Evolutionary conservation across 2,329 filamentous ascomycete species (phyloP).

Genomic region (Rutstroemia sp.): DNA sequence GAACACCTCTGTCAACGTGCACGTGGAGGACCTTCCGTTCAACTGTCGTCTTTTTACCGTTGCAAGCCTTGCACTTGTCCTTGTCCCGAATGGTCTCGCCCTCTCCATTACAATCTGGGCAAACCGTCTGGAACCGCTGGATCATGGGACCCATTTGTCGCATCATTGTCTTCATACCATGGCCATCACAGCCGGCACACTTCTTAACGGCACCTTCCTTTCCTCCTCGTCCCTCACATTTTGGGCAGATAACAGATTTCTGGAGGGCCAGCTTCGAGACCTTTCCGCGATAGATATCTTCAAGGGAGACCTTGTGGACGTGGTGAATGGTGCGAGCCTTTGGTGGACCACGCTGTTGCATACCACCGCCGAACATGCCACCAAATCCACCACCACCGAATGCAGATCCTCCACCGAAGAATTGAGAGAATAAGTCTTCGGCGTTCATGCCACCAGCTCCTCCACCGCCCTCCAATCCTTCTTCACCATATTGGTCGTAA

Average conservation of each 20-base stretch:
- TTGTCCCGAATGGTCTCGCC: constrained; percentile 95
- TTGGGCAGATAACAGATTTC: constrained; percentile 93
- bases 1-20: constrained; percentile 91
- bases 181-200: constrained; percentile 83
- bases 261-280: constrained; percentile 95
- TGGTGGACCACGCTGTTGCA: constrained; percentile 70
- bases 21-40: constrained; percentile 98
- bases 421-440: constrained; percentile 93
- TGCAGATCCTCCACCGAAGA: constrained; percentile 69
- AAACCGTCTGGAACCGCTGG: constrained; percentile 98
- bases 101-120: constrained; percentile 95
- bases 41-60: constrained; percentile 94
- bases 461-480: constrained; percentile 84
- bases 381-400: constrained; percentile 65
- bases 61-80: constrained; percentile 94
- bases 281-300: constrained; percentile 98
- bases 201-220: constrained; percentile 97
- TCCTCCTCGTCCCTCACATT: constrained; percentile 88
- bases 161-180: constrained; percentile 99
- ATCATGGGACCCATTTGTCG: constrained; percentile 99
- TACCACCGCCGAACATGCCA: constrained; percentile 70
- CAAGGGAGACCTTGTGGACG: constrained; percentile 94
- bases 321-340: constrained; percentile 96
- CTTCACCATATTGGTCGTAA: constrained; percentile 97
- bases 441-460: constrained; percentile 81